Conservation (phyloP, 2,329 filamentous ascomycete genomes). For the Phyllosticta citribraziliensis region DNA sequence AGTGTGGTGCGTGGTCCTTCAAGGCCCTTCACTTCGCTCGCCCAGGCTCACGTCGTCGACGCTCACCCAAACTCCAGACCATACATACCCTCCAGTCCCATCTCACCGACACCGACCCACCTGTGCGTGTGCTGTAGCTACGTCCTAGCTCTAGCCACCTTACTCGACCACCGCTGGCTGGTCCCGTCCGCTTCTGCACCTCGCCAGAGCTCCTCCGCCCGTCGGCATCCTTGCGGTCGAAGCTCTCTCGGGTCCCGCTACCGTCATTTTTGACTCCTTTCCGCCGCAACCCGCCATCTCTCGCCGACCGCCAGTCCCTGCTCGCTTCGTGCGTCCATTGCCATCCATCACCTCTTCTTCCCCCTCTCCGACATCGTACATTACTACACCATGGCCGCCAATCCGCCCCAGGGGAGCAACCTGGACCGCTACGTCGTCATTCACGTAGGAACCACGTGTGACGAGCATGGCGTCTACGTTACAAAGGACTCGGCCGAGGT, state of each 20-base stretch:
- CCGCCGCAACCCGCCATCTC: conserved; percentile 8
- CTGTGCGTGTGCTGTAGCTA: conserved; percentile 1
- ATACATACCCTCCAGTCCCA: neutral
- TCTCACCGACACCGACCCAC: neutral
- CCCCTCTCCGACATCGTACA: neutral
- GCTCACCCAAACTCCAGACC: too few relatives aligned
- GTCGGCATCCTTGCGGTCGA: neutral
- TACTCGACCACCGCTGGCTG: neutral
- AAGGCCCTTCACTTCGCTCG: too few relatives aligned
- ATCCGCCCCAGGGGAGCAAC: conserved; percentile 27
- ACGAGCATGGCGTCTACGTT: conserved; percentile 98
- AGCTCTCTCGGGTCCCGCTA: conserved; percentile 4
- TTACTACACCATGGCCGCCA: conserved; percentile 17
- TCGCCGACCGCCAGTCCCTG: conserved; percentile 8
- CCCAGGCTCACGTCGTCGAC: too few relatives aligned
- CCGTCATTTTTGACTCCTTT: conserved; percentile 10
- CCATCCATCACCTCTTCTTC: conserved; percentile 4
- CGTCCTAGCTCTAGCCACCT: too few relatives aligned
- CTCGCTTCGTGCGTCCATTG: conserved; percentile 6
- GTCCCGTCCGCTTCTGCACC: neutral
- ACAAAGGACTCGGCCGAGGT: conserved; percentile 99
- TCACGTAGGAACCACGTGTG: conserved; percentile 96
- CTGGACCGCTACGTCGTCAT: conserved; percentile 97
- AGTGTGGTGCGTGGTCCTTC: neutral
- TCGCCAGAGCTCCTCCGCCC: neutral